Evolutionary conservation across 352 stramenopile genomes (phyloP).

Genomic region (Pythium phragmiticola): DNA sequence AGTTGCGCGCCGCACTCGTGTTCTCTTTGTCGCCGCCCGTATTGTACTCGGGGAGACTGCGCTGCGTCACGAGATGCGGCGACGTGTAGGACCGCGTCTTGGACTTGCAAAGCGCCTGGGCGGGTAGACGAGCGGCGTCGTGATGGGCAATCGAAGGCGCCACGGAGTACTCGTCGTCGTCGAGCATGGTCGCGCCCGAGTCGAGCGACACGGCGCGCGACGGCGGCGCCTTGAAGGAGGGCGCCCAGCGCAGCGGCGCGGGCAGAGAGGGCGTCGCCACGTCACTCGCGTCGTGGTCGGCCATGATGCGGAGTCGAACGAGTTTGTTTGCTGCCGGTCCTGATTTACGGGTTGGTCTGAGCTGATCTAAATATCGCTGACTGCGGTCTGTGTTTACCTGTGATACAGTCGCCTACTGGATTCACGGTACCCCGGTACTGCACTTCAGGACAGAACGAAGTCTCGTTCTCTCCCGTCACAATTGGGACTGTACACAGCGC

Average conservation of each 20-base stretch:
- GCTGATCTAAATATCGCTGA: conserved; percentile 3
- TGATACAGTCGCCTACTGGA: not conserved
- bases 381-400: not conserved
- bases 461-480: conserved; percentile 3
- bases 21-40: conserved; percentile 20
- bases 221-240: conserved; percentile 21
- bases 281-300: not conserved
- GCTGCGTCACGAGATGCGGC: conserved; percentile 44
- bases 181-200: conserved; percentile 13
- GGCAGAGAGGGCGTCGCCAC: not conserved
- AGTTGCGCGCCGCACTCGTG: conserved; percentile 14
- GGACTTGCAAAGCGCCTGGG: conserved; percentile 40
- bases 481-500: not conserved
- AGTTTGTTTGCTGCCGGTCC: not conserved
- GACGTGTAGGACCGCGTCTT: conserved; percentile 68
- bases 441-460: no score
- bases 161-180: conserved; percentile 14
- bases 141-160: not conserved
- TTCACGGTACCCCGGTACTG: not conserved
- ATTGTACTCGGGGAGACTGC: not conserved
- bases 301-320: not conserved
- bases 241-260: conserved; percentile 15
- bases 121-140: conserved; percentile 23
- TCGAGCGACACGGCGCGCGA: conserved; percentile 30
- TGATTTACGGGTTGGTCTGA: conserved; percentile 3